phyloP scores from a whole-genome alignment of 805 yeast genomes.

The Pichia californica region DNA sequence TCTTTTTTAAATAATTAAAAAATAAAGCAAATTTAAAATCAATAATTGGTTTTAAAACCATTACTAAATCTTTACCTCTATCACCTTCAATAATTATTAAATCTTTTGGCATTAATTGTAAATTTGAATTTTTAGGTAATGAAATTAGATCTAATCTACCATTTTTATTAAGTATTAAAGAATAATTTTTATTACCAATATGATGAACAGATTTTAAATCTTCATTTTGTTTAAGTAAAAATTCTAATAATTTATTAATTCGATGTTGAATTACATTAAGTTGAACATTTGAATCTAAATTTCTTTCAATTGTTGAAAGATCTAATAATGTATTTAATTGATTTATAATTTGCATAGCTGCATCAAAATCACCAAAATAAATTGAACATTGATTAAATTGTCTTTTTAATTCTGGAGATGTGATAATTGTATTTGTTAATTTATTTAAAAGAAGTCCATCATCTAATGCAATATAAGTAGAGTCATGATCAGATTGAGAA shows the following conservation, averaged over 20 bases:
- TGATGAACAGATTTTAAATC: slow-evolving; percentile 34
- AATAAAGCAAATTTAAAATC: slow-evolving; percentile 60
- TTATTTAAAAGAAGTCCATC: slow-evolving; percentile 56
- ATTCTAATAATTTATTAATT: slow-evolving; percentile 31
- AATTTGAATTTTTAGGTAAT: slow-evolving; percentile 57
- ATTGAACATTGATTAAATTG: slow-evolving; percentile 42
- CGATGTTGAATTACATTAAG: slow-evolving; percentile 16
- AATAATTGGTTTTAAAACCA: slow-evolving; percentile 61
- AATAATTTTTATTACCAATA: slow-evolving; percentile 29
- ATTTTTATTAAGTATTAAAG: slow-evolving; percentile 31
- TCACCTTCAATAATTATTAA: slow-evolving; percentile 79
- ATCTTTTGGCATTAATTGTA: slow-evolving; percentile 52
- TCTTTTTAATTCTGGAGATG: slow-evolving; percentile 50
- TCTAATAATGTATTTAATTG: slow-evolving; percentile 28
- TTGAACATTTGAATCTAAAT: slow-evolving; percentile 7
- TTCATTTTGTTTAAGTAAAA: slow-evolving; percentile 38
- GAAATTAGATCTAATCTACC: slow-evolving; percentile 60
- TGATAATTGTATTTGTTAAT: slow-evolving; percentile 42
- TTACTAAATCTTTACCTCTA: slow-evolving; percentile 73
- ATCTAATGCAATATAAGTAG: slow-evolving; percentile 36
- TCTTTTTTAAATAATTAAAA: slow-evolving; percentile 67
- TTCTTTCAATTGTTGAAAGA: neutral
- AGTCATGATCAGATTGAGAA: slow-evolving; percentile 12
- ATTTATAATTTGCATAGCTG: slow-evolving; percentile 34
- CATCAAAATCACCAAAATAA: slow-evolving; percentile 47